Evolutionary conservation across 202 grass and related monocot species (phyloP), one percentile per base, ranked within the genome.

Genomic region (Bolboschoenoplectus hybrid): DNA sequence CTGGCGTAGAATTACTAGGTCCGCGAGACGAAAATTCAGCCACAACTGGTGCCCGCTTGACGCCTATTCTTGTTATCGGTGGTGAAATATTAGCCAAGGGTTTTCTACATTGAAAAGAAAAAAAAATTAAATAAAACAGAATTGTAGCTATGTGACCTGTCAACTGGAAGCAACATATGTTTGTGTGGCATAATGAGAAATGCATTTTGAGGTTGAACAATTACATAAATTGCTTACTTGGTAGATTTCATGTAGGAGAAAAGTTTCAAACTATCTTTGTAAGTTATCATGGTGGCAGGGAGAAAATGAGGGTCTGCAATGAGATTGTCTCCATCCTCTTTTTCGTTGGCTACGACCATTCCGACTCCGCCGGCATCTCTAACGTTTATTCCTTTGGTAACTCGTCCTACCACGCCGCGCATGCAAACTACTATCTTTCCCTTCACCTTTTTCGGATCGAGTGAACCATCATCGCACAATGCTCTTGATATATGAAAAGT

Each of bases 371-470:
- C 94, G 66, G 94, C 94, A 34, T 85, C 52, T 44, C 34, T 75
- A 36, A 97, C 94, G 3, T 82, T 82, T 55, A 84, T 77, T 56
- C 90, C 91, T 75, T 97, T 93, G 47, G 86, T 88, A 41, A 90
- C 88, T 3, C 89, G 66, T 0, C 86, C 5, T 26, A 74, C 90
- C 13, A 84, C 38, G 19, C 94, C 94, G 1, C 90, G 65, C 66
- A 90, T 72, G 89, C 94, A 97, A 52, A 93, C 86, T 61, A 97
- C 94, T 73, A 97, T 93, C 85, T 97, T 97, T 10, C 87, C 89
- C 41, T 77, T 91, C 19, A 88, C 89, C 81, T 97, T 97, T 58
- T 20, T 7, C 2, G 91, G 91, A 11, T 89, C 87, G 10, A 97
- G 74, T 38, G 94, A 85, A 7, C 91, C 88, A 14, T 57, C 6